These are phyloP conservation scores for Ceriops zippeliana DNA, from an alignment of 345 rosid species.

Conservation along the genomic window DNA sequence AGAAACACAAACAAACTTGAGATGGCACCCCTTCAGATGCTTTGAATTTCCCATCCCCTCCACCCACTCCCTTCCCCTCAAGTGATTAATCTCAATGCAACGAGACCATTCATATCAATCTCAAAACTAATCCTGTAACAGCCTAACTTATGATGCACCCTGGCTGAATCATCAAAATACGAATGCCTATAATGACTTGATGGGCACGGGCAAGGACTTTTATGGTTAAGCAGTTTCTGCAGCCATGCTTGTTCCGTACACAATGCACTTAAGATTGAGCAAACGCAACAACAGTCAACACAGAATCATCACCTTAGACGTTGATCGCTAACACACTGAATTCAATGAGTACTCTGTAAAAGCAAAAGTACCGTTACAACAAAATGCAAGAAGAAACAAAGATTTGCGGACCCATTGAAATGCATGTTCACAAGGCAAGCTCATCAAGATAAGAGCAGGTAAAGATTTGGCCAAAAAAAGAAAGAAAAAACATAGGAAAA, in stretches of 20 bases:
- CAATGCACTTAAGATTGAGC: too few relatives aligned
- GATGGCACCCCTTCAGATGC: too few relatives aligned
- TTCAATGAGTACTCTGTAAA: background rate
- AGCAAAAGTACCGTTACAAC: background rate
- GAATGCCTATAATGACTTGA: background rate
- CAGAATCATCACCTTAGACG: background rate
- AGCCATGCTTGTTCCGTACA: background rate
- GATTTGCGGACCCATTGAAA: slow-evolving; percentile 20
- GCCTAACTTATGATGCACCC: background rate
- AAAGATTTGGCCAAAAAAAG: background rate
- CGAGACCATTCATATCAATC: background rate
- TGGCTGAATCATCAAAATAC: background rate
- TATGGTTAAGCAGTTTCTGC: background rate
- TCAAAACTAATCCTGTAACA: background rate
- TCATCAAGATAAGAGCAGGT: background rate
- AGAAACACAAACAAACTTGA: too few relatives aligned
- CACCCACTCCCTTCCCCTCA: too few relatives aligned
- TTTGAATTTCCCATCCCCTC: too few relatives aligned
- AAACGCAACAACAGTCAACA: too few relatives aligned
- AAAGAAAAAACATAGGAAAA: slow-evolving; percentile 11
- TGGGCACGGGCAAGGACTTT: background rate
- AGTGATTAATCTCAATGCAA: background rate
- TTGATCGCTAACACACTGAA: background rate
- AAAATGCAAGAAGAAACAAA: slow-evolving; percentile 12
- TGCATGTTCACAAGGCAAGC: slow-evolving; percentile 8